These are phyloP conservation scores for Durio zibethinus DNA, from an alignment of 345 rosid species.

Conservation along the genomic window DNA sequence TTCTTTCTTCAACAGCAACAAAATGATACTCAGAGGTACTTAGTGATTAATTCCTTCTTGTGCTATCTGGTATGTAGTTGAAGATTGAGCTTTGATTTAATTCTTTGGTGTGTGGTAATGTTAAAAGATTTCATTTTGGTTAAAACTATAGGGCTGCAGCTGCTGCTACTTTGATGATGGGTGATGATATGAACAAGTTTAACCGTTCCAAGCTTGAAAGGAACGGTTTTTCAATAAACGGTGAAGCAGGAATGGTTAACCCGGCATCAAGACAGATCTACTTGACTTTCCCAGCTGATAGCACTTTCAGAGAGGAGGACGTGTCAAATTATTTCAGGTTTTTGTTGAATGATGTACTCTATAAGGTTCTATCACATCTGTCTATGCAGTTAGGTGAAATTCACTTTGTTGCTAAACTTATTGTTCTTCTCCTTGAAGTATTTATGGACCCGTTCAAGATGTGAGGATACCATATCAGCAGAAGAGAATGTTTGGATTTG, in stretches of 20 bases:
- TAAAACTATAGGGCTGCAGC: conserved; percentile 25
- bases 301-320: conserved; percentile 89
- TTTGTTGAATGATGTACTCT: conserved; percentile 9
- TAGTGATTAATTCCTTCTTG: not conserved
- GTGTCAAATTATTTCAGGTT: conserved; percentile 89
- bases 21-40: conserved; percentile 68
- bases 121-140: not conserved
- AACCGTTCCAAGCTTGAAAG: conserved; percentile 80
- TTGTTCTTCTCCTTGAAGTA: conserved; percentile 34
- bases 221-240: conserved; percentile 44
- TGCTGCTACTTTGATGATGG: conserved; percentile 65
- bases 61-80: not conserved
- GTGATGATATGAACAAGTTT: conserved; percentile 64
- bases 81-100: conserved; percentile 12
- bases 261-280: conserved; percentile 97
- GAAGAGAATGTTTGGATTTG: conserved; percentile 97
- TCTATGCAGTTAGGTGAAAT: not conserved
- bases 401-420: not conserved
- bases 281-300: conserved; percentile 94
- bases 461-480: conserved; percentile 95
- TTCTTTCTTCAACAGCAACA: conserved; percentile 57
- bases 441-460: conserved; percentile 94
- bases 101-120: not conserved
- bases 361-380: not conserved
- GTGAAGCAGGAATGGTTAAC: conserved; percentile 44